Conservation (phyloP, 108 stramenopile species). For the Aurantiochytrium sp. region DNA sequence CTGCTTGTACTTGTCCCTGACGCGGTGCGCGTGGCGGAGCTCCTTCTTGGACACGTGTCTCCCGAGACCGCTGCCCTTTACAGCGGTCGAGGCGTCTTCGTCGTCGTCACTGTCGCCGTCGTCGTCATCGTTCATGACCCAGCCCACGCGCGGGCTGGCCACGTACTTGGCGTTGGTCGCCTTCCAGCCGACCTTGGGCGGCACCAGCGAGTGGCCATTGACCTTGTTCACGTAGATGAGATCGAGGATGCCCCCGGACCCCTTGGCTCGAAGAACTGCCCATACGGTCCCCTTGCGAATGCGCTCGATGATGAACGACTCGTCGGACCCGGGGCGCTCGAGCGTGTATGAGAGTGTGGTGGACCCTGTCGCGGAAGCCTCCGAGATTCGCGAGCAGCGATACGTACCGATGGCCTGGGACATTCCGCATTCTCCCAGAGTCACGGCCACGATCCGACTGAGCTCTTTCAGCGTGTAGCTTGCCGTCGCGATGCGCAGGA, state of each 20-base stretch:
- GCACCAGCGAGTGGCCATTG: neutral
- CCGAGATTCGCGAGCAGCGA: neutral
- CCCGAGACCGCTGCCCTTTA: neutral
- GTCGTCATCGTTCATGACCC: neutral
- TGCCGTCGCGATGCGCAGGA: neutral
- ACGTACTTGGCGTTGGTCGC: neutral
- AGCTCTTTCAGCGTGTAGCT: constrained; percentile 24
- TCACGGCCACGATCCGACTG: neutral
- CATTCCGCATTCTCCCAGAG: neutral
- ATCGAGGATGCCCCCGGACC: neutral
- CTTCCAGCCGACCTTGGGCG: constrained; percentile 2
- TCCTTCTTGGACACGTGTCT: neutral
- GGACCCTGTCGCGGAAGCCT: neutral
- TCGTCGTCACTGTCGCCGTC: neutral
- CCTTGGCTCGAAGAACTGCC: neutral
- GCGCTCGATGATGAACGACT: neutral
- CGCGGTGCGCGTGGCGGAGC: neutral
- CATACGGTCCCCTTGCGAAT: neutral
- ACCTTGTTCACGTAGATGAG: neutral
- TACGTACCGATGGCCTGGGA: neutral
- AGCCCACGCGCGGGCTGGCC: neutral
- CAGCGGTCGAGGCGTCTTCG: neutral
- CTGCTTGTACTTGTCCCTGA: neutral
- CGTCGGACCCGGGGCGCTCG: neutral
- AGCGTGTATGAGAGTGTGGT: neutral